Evolutionary conservation across 2,329 filamentous ascomycete species (phyloP), one percentile per base, ranked within the genome.

Genomic region (Trichothecium sympodiale): DNA sequence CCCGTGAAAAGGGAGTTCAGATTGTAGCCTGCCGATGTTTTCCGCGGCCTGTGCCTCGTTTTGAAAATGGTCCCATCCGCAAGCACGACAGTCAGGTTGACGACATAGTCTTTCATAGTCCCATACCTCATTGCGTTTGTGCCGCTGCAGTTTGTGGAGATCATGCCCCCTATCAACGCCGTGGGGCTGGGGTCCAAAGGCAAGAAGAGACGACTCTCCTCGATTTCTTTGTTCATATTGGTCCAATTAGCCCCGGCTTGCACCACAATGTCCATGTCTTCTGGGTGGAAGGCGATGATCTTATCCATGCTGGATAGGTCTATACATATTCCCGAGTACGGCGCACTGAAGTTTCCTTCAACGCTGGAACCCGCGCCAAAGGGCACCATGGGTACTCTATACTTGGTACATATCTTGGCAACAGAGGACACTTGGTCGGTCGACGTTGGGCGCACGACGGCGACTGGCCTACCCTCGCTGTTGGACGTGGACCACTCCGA

Each of bases 31-130:
- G 80, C 80, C 0, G 77, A 76, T 0, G 74, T 77, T 51, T 85
- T 85, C 12, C 76, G 62, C 3, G 81, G 80, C 4, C 80, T 63
- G 27, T 67, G 64, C 9, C 79, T 63, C 0, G 80, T 85, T 49
- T 82, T 83, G 54, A 86, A 75, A 14, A 62, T 40, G 0, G 65
- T 69, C 1, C 80, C 80, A 49, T 84, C 78, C 1, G 80, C 73
- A 29, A 84, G 62, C 0, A 84, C 80, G 0, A 83, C 77, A 0
- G 79, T 84, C 17, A 85, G 53, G 42, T 78, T 81, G 39, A 84
- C 61, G 2, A 84, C 80, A 67, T 77, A 84, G 43, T 85, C 80
- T 45, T 80, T 81, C 80, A 84, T 84, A 0, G 80, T 83, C 0
- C 80, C 80, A 47, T 84, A 84, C 35, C 78, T 62, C 38, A 71